These are phyloP conservation scores for Arctium lappa DNA, from an alignment of 129 eudicot genomes.

Conservation along the genomic window DNA sequence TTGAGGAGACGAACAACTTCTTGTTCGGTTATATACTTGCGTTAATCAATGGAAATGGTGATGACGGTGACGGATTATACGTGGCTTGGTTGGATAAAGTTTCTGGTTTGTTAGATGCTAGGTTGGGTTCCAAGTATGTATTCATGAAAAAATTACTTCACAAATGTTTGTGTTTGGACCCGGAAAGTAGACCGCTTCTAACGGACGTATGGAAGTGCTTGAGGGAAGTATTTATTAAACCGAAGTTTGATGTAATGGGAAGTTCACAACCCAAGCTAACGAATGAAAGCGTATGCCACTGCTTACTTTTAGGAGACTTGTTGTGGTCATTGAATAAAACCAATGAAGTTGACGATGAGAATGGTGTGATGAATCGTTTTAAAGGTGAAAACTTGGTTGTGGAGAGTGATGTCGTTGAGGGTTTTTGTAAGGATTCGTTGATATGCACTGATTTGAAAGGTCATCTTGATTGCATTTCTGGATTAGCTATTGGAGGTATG, in stretches of 20 bases:
- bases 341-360: slow-evolving; percentile 24
- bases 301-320: slow-evolving; percentile 59
- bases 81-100: slow-evolving; percentile 52
- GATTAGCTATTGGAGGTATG: slow-evolving; percentile 80
- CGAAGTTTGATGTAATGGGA: slow-evolving; percentile 27
- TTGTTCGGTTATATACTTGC: slow-evolving; percentile 20
- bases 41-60: slow-evolving; percentile 29
- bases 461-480: slow-evolving; percentile 71
- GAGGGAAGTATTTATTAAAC: slow-evolving; percentile 36
- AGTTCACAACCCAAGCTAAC: slow-evolving; percentile 11
- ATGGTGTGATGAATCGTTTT: slow-evolving; percentile 15
- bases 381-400: slow-evolving; percentile 24
- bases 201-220: slow-evolving; percentile 65
- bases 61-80: slow-evolving; percentile 29
- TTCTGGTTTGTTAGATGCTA: slow-evolving; percentile 30
- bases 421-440: slow-evolving; percentile 39
- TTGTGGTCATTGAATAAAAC: slow-evolving; percentile 24
- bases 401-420: slow-evolving; percentile 42
- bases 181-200: slow-evolving; percentile 48
- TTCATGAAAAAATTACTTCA: slow-evolving; percentile 35
- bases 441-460: slow-evolving; percentile 59
- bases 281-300: slow-evolving; percentile 25
- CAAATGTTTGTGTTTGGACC: slow-evolving; percentile 50
- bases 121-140: slow-evolving; percentile 22
- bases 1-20: slow-evolving; percentile 37